A percentile compares a stretch with the other conserved stretches of the same genome.
phyloP scores from a whole-genome alignment of 805 yeast species.

The Metschnikowia hibisci region DNA sequence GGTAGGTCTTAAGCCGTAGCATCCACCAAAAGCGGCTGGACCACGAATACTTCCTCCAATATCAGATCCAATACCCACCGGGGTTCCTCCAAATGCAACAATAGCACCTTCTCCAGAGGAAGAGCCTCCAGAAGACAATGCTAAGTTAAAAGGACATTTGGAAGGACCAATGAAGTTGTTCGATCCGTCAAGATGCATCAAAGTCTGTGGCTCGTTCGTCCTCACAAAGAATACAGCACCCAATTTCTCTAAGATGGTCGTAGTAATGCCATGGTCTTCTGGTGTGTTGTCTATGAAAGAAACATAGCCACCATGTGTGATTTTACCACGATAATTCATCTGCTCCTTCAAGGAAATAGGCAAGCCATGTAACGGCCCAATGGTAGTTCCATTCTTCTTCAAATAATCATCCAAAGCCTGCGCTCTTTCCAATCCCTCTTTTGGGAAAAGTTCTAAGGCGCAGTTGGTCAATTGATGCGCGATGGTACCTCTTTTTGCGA shows the following conservation, averaged over 20 bases:
- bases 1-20: constrained; percentile 62
- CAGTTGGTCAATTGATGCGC: constrained; percentile 63
- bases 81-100: constrained; percentile 56
- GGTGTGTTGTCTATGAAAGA: constrained; percentile 47
- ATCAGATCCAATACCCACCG: constrained; percentile 65
- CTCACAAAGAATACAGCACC: constrained; percentile 65
- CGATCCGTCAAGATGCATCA: constrained; percentile 65
- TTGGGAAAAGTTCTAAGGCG: constrained; percentile 57
- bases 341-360: constrained; percentile 68
- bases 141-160: constrained; percentile 54
- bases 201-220: constrained; percentile 64
- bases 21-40: constrained; percentile 64
- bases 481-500: constrained; percentile 59
- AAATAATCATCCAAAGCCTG: constrained; percentile 50
- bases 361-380: constrained; percentile 65
- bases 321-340: constrained; percentile 48
- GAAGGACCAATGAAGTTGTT: constrained; percentile 60
- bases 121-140: constrained; percentile 66
- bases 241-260: constrained; percentile 43
- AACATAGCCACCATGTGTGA: constrained; percentile 60
- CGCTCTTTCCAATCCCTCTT: constrained; percentile 57
- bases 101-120: constrained; percentile 71
- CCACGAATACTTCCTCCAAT: constrained; percentile 69
- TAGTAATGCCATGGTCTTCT: constrained; percentile 43
- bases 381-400: constrained; percentile 42